Percentiles rank a stretch among this genome's conserved stretches.
phyloP scores from a whole-genome alignment of 2,329 filamentous ascomycete species.

The Fusarium sp. region DNA sequence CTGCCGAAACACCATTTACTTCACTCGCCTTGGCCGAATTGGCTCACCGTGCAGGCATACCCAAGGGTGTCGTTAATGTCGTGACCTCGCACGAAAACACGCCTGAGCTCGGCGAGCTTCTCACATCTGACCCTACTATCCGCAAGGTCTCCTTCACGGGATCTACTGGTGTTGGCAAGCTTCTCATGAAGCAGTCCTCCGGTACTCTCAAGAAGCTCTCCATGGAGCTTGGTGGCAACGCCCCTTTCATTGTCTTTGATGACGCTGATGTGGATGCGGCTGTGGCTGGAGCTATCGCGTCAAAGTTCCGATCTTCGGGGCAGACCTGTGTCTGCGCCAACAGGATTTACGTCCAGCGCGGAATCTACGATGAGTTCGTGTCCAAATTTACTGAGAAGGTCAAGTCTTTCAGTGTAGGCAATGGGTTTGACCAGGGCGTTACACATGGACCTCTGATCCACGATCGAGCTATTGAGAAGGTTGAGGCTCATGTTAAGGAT shows the following conservation, averaged over 20 bases:
- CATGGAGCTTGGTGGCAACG: constrained; percentile 93
- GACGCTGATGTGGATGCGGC: constrained; percentile 90
- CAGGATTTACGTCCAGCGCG: constrained; percentile 81
- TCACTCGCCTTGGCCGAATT: constrained; percentile 89
- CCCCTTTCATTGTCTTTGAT: constrained; percentile 96
- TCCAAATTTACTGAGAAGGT: constrained; percentile 77
- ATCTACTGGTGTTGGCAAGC: constrained; percentile 73
- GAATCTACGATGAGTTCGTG: constrained; percentile 81
- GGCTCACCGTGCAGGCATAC: constrained; percentile 86
- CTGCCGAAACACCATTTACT: constrained; percentile 92
- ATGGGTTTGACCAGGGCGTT: constrained; percentile 74
- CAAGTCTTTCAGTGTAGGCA: constrained; percentile 77
- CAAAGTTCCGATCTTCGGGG: constrained; percentile 93
- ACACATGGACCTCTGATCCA: constrained; percentile 90
- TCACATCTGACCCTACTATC: constrained; percentile 78
- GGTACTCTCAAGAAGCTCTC: constrained; percentile 84
- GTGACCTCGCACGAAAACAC: constrained; percentile 85
- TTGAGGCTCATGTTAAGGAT: constrained; percentile 81
- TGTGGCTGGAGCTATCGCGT: constrained; percentile 82
- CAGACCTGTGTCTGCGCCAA: constrained; percentile 96
- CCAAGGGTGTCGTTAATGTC: constrained; percentile 90
- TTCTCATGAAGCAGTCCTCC: constrained; percentile 90
- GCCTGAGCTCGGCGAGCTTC: constrained; percentile 76
- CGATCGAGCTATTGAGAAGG: constrained; percentile 82
- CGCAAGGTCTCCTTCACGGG: constrained; percentile 97